Base-by-base conservation (phyloP, 108 stramenopile genomes). In the Ochromonas danica region DNA sequence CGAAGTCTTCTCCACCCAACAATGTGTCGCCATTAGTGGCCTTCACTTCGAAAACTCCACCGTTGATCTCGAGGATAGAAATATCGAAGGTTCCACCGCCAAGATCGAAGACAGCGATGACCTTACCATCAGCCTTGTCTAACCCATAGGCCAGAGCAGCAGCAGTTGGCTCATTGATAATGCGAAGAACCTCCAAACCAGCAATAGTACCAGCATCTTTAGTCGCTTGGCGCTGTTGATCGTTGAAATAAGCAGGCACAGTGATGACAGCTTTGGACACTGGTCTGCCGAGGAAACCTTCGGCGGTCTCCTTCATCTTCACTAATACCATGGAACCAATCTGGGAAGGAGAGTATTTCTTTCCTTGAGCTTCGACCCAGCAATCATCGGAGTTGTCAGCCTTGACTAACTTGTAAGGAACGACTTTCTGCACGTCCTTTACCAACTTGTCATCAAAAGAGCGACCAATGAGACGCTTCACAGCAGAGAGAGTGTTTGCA, bases 111-210 rank as follows among this genome's bases (percentile, higher is more conserved):
- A 99, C 99, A 10, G 89, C 96, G 85, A 99, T 97, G 63, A 98
- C 94, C 90, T 98, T 96, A 27, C 88, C 86, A 33, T 96, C 98
- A 0, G 94, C 95, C 91, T 98, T 97, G 88, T 99, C 96, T 89
- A 97, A 89, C 71, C 99, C 99, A 86, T 99, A 99, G 30, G 99
- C 99, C 31, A 99, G 86, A 0, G 99, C 96, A 6, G 99, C 99
- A 25, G 99, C 99, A 30, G 99, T 99, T 22, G 99, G 99, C 88
- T 99, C 98, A 86, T 99, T 99, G 90, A 99, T 98, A 87, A 99
- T 99, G 41, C 98, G 92, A 71, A 95, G 84, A 3, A 99, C 98
- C 79, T 98, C 97, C 81, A 99, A 87, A 30, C 98, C 98, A 67
- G 97, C 95, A 83, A 96, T 95, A 70, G 91, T 92, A 61, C 97